Evolutionary conservation across 192 early-diverging fungal genomes (phyloP), one percentile per base, ranked within the genome.

Genomic region (Umbelopsis vinacea): DNA sequence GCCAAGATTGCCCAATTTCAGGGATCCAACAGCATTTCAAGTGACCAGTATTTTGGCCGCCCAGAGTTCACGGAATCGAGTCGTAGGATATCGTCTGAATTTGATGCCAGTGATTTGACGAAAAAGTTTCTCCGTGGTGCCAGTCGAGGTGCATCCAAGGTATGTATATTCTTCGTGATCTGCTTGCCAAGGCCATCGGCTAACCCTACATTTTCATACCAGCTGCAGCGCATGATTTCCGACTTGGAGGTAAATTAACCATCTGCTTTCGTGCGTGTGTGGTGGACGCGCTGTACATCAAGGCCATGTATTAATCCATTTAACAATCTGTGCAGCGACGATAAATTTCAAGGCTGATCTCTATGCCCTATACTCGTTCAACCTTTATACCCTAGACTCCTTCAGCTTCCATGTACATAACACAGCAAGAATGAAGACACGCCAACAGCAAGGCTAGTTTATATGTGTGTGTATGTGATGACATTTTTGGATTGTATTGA

Each of bases 41-140:
- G 90, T 22, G 94, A 96, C 72, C 92, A 95, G 81, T 97, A 91
- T 80, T 96, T 96, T 90, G 92, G 89, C 3, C 89, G 94, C 6
- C 57, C 57, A 8, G 57, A 63, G 17, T 63, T 63, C 29, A 63
- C 33, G 14, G 57, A 29, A 63, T 29, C 57, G 35, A 35, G 33
- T 38, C 29, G 15, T 17, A 37, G 35, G n/a, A 37, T 12, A 7
- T 35, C 57, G 4, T 14, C 26, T 37, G 57, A 63, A 35, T 29
- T 63, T 17, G 57, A 63, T 63, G 29, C 57, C 2, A 17, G 24
- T 63, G 57, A 63, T 15, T 29, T 37, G 11, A 63, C 57, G 26
- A 63, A 29, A 37, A 63, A 63, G 33, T 63, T 63, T 14, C 57
- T 63, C n/a, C 57, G 57, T 35, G 57, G 57, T 3, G 57, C 57